Percentiles rank a stretch among this genome's conserved stretches.
Evolutionary conservation across 1,284 basidiomycete species (phyloP).

Genomic region (Tylopilus orsonianus): DNA sequence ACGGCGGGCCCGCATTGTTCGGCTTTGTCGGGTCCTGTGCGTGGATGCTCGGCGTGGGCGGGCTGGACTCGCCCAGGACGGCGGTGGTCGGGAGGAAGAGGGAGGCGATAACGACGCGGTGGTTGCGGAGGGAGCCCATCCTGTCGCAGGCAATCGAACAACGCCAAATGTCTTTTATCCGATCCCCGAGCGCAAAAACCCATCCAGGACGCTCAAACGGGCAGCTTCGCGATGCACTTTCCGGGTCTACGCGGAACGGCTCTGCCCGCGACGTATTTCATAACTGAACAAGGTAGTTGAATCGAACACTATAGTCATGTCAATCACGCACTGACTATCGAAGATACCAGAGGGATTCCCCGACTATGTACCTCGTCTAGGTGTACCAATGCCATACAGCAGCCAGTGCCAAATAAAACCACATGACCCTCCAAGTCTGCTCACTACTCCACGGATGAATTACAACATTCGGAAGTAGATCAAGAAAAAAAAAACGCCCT

Average conservation of each 20-base stretch:
- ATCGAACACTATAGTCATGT: no score
- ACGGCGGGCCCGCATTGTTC: constrained; percentile 14
- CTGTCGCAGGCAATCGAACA: not conserved
- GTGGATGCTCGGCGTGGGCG: constrained; percentile 43
- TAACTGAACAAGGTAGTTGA: no score
- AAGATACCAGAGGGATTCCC: no score
- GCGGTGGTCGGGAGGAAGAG: constrained; percentile 76
- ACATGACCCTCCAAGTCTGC: no score
- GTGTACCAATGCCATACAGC: no score
- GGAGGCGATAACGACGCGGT: constrained; percentile 73
- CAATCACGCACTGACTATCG: no score
- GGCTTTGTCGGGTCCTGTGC: constrained; percentile 7
- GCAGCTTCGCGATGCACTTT: constrained; percentile 6
- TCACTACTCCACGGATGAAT: no score
- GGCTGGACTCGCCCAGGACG: constrained; percentile 55
- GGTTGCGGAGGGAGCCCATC: constrained; percentile 67
- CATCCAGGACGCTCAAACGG: constrained; percentile 10
- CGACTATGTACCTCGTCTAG: no score
- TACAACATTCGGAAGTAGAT: no score
- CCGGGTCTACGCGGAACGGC: constrained; percentile 23
- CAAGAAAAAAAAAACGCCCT: no score
- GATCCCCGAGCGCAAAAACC: constrained; percentile 2
- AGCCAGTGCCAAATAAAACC: no score
- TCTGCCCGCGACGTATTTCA: constrained; percentile 13
- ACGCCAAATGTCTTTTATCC: constrained; percentile 11